Conservation (phyloP, 1,139 yeast genomes). For the Blastobotrys niveus region DNA sequence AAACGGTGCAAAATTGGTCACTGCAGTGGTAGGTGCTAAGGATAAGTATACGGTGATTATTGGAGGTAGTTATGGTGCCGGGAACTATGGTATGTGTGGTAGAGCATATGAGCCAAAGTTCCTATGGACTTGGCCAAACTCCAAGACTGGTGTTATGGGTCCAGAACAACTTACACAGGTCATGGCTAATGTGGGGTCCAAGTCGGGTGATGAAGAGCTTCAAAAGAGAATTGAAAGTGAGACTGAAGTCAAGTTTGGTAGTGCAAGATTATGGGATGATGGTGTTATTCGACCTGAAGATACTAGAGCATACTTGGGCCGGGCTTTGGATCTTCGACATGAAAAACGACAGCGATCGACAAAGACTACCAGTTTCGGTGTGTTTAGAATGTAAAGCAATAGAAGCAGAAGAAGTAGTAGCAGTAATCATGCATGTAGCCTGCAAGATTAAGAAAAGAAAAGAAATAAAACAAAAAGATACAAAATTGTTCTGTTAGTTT, state of each 20-base stretch:
- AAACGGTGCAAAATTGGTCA: slow-evolving; percentile 36
- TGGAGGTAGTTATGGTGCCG: slow-evolving; percentile 37
- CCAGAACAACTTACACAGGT: slow-evolving; percentile 35
- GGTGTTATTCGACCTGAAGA: slow-evolving; percentile 34
- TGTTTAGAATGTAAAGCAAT: slow-evolving; percentile 32
- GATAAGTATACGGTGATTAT: slow-evolving; percentile 34
- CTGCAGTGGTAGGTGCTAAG: slow-evolving; percentile 35
- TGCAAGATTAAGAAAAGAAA: background rate
- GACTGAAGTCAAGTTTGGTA: slow-evolving; percentile 31
- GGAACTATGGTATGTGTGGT: slow-evolving; percentile 38
- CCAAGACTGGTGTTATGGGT: slow-evolving; percentile 36
- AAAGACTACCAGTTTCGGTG: slow-evolving; percentile 28
- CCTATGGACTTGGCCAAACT: slow-evolving; percentile 36
- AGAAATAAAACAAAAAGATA: background rate
- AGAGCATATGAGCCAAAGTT: slow-evolving; percentile 35
- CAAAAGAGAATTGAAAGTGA: slow-evolving; percentile 31
- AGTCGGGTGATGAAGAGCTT: slow-evolving; percentile 25
- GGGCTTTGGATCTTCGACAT: slow-evolving; percentile 31
- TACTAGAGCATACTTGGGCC: slow-evolving; percentile 33
- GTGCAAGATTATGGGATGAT: slow-evolving; percentile 36
- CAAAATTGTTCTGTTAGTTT: background rate
- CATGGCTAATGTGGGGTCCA: slow-evolving; percentile 32
- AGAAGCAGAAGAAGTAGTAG: background rate
- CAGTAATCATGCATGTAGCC: background rate
- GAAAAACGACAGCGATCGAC: slow-evolving; percentile 17